Base-by-base conservation (phyloP, 768 basidiomycete species). In the Amanita exitialis region DNA sequence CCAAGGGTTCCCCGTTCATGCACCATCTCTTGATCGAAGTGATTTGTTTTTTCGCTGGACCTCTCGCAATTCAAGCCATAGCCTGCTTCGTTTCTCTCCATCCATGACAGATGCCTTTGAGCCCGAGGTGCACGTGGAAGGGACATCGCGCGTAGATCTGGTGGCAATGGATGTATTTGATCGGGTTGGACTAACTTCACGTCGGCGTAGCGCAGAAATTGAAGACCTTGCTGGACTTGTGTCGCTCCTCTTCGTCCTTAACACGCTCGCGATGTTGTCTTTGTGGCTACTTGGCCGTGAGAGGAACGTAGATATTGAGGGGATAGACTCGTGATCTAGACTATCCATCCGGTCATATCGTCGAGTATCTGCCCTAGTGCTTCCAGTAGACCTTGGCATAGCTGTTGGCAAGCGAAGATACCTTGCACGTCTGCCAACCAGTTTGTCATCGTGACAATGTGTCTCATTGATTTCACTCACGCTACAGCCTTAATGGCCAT, bases 401-500 rank as follows among this genome's bases (percentile, higher is more conserved):
- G 76, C 66, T 18, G 79, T 70, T 1, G 88, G 86, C 34, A 91
- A 71, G 53, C 84, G 82, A 54, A 91, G 76, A 66, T 88, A 86
- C 58, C 88, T 77, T 36, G 90, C 89, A 21, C 89, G 88, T 53
- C 89, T 91, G 49, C 16, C 52, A 28, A 52, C 51, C 50, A n/a
- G 50, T 56, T 15, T 54, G 48, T 18, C 9, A 42, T 35, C 5
- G 10, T 15, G 13, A 15, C 25, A 56, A 52, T 49, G 27, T 18
- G 27, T 18, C 47, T 32, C 21, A 20, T 13, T 7, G 1, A 21
- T 48, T 55, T 49, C 47, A 80, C 88, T 72, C 63, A 92, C 90
- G 86, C 86, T 44, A 90, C 82, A 47, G 90, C 87, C 63, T 87
- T 89, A 37, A 84, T 73, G 36, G 84, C 82, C 37, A 82, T 73